phyloP scores from a whole-genome alignment of 208 protist genomes.

The Wallacemonas sp. region DNA sequence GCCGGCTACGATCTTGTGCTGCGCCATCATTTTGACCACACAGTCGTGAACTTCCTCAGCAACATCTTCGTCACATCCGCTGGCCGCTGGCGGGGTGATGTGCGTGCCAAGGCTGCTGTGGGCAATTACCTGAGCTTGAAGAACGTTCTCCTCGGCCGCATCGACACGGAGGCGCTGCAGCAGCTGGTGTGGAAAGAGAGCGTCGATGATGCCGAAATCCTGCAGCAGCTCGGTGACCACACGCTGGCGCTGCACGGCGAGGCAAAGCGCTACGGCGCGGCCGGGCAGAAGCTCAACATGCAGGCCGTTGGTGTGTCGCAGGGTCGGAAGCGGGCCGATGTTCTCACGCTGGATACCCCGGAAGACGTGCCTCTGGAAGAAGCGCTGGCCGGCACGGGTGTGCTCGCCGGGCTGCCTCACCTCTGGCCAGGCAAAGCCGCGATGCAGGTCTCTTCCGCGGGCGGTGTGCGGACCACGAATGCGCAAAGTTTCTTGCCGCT shows the following conservation, averaged over 20 bases:
- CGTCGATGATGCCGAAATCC: conserved; percentile 49
- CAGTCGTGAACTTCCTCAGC: conserved; percentile 76
- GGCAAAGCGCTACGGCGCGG: conserved; percentile 28
- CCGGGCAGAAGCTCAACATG: conserved; percentile 24
- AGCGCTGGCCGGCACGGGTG: background rate
- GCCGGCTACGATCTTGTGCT: conserved; percentile 80
- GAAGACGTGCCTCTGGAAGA: background rate
- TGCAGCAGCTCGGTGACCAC: conserved; percentile 37
- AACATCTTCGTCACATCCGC: conserved; percentile 65
- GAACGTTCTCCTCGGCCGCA: conserved; percentile 53
- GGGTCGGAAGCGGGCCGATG: background rate
- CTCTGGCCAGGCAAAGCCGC: conserved; percentile 13
- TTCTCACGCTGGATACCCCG: conserved; percentile 3
- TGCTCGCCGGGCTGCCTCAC: conserved; percentile 22
- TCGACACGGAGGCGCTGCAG: conserved; percentile 42
- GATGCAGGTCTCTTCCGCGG: background rate
- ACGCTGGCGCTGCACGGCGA: conserved; percentile 35
- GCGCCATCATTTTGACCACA: conserved; percentile 71
- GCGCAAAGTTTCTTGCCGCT: conserved; percentile 15
- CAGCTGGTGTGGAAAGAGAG: conserved; percentile 46
- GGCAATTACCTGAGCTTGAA: conserved; percentile 82
- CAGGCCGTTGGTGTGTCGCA: conserved; percentile 6
- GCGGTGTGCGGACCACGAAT: conserved; percentile 17
- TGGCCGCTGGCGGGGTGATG: conserved; percentile 76
- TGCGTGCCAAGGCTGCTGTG: conserved; percentile 65